Evolutionary conservation across 805 yeast species (phyloP).

Genomic region (Candida succiphila): DNA sequence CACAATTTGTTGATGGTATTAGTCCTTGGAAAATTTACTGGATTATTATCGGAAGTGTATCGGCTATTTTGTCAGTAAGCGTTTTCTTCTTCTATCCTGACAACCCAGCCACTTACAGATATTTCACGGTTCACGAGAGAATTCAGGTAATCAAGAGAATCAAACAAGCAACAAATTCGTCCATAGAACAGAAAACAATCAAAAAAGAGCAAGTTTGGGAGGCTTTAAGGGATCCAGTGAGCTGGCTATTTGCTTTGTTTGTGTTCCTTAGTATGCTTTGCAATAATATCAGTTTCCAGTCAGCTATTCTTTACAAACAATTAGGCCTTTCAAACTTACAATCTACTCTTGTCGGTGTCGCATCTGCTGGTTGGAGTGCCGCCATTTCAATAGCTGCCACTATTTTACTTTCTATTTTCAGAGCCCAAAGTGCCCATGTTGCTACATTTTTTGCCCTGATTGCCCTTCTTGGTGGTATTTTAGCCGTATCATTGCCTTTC

Average conservation of each 20-base stretch:
- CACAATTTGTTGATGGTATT: constrained; percentile 17
- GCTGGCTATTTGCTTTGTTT: constrained; percentile 32
- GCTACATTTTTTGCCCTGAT: constrained; percentile 29
- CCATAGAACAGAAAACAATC: constrained; percentile 35
- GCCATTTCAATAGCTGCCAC: constrained; percentile 29
- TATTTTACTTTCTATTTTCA: constrained; percentile 19
- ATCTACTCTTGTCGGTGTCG: constrained; percentile 44
- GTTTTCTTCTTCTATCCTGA: constrained; percentile 38
- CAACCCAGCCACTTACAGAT: constrained; percentile 43
- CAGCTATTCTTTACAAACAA: constrained; percentile 34
- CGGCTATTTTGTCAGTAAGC: constrained; percentile 22
- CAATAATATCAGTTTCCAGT: constrained; percentile 44
- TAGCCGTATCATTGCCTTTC: constrained; percentile 30
- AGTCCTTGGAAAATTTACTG: constrained; percentile 44
- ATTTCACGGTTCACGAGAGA: constrained; percentile 38
- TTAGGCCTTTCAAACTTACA: constrained; percentile 31
- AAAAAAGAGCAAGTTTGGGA: constrained; percentile 40
- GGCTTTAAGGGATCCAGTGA: constrained; percentile 36
- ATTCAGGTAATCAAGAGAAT: constrained; percentile 37
- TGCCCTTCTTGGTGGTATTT: constrained; percentile 32
- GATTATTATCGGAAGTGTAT: constrained; percentile 40
- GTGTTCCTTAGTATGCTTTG: constrained; percentile 38
- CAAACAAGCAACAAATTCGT: constrained; percentile 25
- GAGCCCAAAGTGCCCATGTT: constrained; percentile 26
- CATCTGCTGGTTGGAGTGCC: constrained; percentile 39